These are phyloP conservation scores for Debaryomyces sp. DNA, from an alignment of 1,139 yeast species.

Conservation along the genomic window DNA sequence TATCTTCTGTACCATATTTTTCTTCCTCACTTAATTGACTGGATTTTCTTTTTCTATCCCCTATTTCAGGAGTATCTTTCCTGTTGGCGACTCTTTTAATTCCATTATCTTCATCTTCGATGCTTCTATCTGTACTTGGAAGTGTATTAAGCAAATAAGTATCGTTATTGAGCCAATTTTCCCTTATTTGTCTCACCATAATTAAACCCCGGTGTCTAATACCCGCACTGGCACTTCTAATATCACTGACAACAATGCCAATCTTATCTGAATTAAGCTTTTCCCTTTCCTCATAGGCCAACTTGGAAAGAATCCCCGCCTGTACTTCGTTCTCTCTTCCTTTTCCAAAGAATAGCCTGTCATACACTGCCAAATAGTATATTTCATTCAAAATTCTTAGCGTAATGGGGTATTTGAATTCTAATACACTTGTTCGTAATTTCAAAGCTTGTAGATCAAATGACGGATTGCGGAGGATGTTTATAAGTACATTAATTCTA, in stretches of 20 bases:
- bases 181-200: slow-evolving; percentile 20
- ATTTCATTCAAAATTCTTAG: slow-evolving; percentile 27
- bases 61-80: background rate
- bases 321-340: slow-evolving; percentile 9
- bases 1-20: background rate
- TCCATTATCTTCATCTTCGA: background rate
- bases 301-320: slow-evolving; percentile 11
- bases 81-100: background rate
- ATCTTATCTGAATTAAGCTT: slow-evolving; percentile 11
- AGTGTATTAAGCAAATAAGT: slow-evolving; percentile 14
- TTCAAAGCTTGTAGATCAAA: slow-evolving; percentile 27
- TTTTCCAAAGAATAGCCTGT: slow-evolving; percentile 24
- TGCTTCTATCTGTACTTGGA: background rate
- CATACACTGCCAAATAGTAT: slow-evolving; percentile 32
- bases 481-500: slow-evolving; percentile 51
- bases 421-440: slow-evolving; percentile 15
- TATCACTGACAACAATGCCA: slow-evolving; percentile 18
- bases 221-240: slow-evolving; percentile 10
- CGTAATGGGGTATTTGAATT: slow-evolving; percentile 13
- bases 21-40: background rate
- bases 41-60: background rate
- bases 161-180: slow-evolving; percentile 12
- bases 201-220: slow-evolving; percentile 17
- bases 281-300: slow-evolving; percentile 10
- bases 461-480: slow-evolving; percentile 36